Percentiles rank a stretch among this genome's conserved stretches.
These are phyloP conservation scores for Botrytis paeoniae DNA, from an alignment of 2,329 filamentous ascomycete genomes.

Conservation along the genomic window DNA sequence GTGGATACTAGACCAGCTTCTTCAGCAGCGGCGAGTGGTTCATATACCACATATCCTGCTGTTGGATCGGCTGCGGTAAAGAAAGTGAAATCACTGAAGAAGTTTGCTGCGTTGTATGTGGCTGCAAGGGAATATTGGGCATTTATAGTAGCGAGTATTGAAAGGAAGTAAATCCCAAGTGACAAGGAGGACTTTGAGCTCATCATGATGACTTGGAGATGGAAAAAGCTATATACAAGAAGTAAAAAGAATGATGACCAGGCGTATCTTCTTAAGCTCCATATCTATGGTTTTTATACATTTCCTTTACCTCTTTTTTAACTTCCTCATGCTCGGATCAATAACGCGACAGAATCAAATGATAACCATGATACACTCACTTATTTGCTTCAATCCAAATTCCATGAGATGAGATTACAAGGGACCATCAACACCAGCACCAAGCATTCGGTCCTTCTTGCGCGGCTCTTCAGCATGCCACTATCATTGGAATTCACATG, in stretches of 20 bases:
- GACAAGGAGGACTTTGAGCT: neutral
- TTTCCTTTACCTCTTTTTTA: neutral
- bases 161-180: neutral
- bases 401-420: neutral
- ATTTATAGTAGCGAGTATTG: neutral
- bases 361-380: neutral
- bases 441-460: neutral
- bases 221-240: neutral
- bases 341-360: neutral
- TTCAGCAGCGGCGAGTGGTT: slow-evolving; percentile 50
- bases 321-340: too few relatives aligned
- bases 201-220: neutral
- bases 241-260: neutral
- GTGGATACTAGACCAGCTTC: slow-evolving; percentile 55
- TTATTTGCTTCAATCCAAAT: neutral
- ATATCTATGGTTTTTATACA: neutral
- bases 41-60: slow-evolving; percentile 65
- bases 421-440: neutral
- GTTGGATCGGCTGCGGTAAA: slow-evolving; percentile 57
- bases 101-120: slow-evolving; percentile 45
- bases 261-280: neutral
- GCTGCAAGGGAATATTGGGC: slow-evolving; percentile 30
- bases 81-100: slow-evolving; percentile 51
- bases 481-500: neutral
- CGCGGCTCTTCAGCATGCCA: neutral